A percentile compares a stretch with the other conserved stretches of the same genome.
Conservation (phyloP, 2,329 filamentous ascomycete genomes). For the Alternaria metachromatica region DNA sequence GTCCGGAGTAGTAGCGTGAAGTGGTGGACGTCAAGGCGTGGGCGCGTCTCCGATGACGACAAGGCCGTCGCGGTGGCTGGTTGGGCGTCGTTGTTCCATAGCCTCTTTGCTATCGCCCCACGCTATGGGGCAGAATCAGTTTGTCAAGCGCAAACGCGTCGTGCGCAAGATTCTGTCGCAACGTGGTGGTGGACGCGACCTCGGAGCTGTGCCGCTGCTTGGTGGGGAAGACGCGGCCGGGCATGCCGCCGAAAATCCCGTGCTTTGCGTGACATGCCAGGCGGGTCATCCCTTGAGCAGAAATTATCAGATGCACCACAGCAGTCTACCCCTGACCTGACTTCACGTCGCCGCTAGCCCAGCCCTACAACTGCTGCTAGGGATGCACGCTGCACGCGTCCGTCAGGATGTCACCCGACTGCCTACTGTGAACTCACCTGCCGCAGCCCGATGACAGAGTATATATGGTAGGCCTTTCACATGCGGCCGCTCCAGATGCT, state of each 20-base stretch:
- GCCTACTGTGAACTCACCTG: not conserved
- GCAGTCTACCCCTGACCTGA: not conserved
- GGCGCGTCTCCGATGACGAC: slow-evolving; percentile 3
- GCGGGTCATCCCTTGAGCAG: not conserved
- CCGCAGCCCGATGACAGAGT: not conserved
- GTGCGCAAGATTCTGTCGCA: not conserved
- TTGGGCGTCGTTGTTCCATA: slow-evolving; percentile 1
- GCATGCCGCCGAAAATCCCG: slow-evolving; percentile 6
- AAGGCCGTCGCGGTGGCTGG: slow-evolving; percentile 4
- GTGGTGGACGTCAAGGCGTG: slow-evolving; percentile 2
- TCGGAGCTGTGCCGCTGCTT: slow-evolving; percentile 3
- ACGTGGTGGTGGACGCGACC: slow-evolving; percentile 1
- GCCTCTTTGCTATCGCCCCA: not conserved
- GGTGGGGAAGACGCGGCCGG: not conserved
- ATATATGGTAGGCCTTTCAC: not conserved
- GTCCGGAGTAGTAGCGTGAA: slow-evolving; percentile 15
- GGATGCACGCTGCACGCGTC: not conserved
- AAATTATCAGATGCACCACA: slow-evolving; percentile 9
- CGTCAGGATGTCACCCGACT: not conserved
- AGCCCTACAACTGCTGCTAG: not conserved
- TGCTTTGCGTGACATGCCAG: slow-evolving; percentile 3
- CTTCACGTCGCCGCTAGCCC: not conserved
- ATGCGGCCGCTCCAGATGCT: not conserved
- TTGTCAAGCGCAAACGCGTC: slow-evolving; percentile 9
- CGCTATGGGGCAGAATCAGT: slow-evolving; percentile 7